phyloP scores from a whole-genome alignment of 805 yeast species.

The Naumovozyma castellii region DNA sequence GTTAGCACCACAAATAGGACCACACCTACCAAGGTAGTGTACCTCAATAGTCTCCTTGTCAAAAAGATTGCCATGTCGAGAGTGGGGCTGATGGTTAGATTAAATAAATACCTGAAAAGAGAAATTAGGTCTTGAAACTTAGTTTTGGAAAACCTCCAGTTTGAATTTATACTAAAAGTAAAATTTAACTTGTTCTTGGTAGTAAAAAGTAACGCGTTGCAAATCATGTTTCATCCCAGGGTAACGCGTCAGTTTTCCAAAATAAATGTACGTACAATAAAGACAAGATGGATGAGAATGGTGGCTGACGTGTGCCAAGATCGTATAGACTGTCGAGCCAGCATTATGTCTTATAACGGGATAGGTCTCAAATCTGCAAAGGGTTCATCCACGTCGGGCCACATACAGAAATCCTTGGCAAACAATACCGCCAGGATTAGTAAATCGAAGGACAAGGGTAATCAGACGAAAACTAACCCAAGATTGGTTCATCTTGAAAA shows the following conservation, averaged over 20 bases:
- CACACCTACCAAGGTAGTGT: conserved; percentile 9
- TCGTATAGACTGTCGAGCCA: too few species aligned
- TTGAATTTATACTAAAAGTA: too few species aligned
- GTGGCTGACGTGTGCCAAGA: too few species aligned
- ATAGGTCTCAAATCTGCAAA: conserved; percentile 27
- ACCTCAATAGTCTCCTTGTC: conserved; percentile 17
- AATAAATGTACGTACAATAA: too few species aligned
- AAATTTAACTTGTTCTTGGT: not conserved
- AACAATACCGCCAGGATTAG: conserved; percentile 6
- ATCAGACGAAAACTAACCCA: not conserved
- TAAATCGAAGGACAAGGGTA: conserved; percentile 3
- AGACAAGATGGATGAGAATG: too few species aligned
- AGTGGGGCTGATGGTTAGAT: too few species aligned
- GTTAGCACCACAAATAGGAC: conserved; percentile 8
- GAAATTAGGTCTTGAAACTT: too few species aligned
- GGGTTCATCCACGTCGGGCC: conserved; percentile 30
- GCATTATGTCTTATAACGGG: conserved; percentile 24
- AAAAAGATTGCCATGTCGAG: conserved; percentile 14
- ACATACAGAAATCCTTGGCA: conserved; percentile 25
- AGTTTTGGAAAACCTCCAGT: too few species aligned
- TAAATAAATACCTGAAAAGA: too few species aligned
- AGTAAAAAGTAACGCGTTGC: not conserved
- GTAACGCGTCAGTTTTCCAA: too few species aligned
- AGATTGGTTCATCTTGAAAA: not conserved
- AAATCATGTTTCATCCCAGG: not conserved